A percentile compares a stretch with the other conserved stretches of the same genome.
These are phyloP conservation scores for Lachnellula arida DNA, from an alignment of 2,329 filamentous ascomycete species.

Conservation along the genomic window DNA sequence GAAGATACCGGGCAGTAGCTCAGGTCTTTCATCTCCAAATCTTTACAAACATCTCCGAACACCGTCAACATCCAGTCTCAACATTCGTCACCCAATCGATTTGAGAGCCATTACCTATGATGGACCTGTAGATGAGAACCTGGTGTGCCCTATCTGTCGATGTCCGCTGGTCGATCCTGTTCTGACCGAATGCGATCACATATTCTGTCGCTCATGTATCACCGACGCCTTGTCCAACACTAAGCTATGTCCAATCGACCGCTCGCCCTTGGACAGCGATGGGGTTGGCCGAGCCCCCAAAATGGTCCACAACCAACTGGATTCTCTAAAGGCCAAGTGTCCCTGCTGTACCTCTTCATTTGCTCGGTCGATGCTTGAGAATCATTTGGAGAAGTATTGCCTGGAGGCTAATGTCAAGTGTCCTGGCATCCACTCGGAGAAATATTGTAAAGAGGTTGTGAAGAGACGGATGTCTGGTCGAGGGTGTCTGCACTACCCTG, in stretches of 20 bases:
- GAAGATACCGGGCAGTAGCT: conserved; percentile 10
- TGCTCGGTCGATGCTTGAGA: conserved; percentile 49
- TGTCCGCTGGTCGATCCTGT: conserved; percentile 56
- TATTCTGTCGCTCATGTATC: conserved; percentile 58
- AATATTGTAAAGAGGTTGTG: conserved; percentile 47
- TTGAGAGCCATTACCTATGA: conserved; percentile 34
- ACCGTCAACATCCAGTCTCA: conserved; percentile 8
- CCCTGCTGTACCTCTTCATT: conserved; percentile 51
- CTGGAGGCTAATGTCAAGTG: conserved; percentile 52
- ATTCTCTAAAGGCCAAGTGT: conserved; percentile 54
- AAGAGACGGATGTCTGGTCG: conserved; percentile 46
- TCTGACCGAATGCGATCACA: conserved; percentile 60
- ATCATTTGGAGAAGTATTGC: conserved; percentile 54
- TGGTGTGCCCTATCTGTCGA: conserved; percentile 46
- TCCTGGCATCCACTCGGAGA: conserved; percentile 36
- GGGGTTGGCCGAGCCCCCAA: conserved; percentile 31
- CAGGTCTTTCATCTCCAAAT: conserved; percentile 4
- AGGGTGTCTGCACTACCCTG: conserved; percentile 50
- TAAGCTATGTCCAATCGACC: conserved; percentile 53
- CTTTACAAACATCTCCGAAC: neutral
- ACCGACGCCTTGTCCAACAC: conserved; percentile 39
- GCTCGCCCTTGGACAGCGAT: conserved; percentile 39
- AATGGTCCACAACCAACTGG: conserved; percentile 57
- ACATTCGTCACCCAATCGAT: conserved; percentile 27
- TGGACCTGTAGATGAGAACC: conserved; percentile 34